Conservation (phyloP, 169 alveolate genomes). For the Plasmodium relictum region DNA sequence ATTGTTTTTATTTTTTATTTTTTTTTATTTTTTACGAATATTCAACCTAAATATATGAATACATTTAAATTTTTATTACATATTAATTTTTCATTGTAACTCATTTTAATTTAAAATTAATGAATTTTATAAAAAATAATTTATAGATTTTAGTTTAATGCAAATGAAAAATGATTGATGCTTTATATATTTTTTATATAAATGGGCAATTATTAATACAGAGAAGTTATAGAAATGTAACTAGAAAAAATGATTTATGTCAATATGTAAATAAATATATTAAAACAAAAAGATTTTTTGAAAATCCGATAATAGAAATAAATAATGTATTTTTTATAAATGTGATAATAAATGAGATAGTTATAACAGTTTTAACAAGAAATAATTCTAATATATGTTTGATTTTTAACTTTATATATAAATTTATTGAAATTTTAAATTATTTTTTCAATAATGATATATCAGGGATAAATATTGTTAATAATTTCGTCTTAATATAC, state of each 20-base stretch:
- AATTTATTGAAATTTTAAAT: conserved; percentile 74
- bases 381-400: conserved; percentile 54
- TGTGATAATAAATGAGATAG: conserved; percentile 55
- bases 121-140: background rate
- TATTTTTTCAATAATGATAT: conserved; percentile 50
- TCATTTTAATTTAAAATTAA: background rate
- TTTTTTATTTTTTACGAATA: background rate
- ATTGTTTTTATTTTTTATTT: background rate
- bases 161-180: conserved; percentile 55
- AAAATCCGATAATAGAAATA: conserved; percentile 63
- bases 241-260: conserved; percentile 23
- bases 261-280: conserved; percentile 52
- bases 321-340: conserved; percentile 65
- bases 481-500: conserved; percentile 96
- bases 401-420: conserved; percentile 59
- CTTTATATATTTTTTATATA: conserved; percentile 37
- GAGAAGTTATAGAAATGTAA: conserved; percentile 42
- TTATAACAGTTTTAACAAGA: conserved; percentile 61
- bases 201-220: conserved; percentile 65
- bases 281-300: conserved; percentile 64
- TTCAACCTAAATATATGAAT: background rate
- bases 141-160: background rate
- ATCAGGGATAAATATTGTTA: conserved; percentile 86
- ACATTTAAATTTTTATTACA: background rate
- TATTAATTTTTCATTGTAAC: background rate